Evolutionary conservation across 805 yeast species (phyloP), one percentile per base, ranked within the genome.

Genomic region (Metschnikowia continentalis): DNA sequence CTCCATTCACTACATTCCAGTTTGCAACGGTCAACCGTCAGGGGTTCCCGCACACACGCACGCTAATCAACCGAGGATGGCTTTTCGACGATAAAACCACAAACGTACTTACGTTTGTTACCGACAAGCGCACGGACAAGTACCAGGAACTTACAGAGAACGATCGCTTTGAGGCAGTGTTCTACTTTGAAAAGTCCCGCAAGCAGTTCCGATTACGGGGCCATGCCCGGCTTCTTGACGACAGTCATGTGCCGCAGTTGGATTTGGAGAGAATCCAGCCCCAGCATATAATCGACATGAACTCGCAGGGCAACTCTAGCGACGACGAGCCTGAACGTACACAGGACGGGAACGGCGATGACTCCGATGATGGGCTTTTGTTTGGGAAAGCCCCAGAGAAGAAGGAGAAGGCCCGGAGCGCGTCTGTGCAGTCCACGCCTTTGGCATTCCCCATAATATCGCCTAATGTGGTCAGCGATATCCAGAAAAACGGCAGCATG

Each of bases 151-250:
- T 80, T 37, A 54, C 74, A 19, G 58, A 64, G 45, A 77, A 83
- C 57, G 79, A 84, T 47, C 72, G 74, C 49, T 84, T 82, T 64
- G 96, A 89, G 68, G 87, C 89, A 11, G 86, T 88, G 51, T 87
- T 86, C 63, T 86, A 88, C 71, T 86, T 88, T 62, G 78, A 75
- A 7, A 73, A 72, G 20, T 64, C 78, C 22, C 77, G 78, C 63
- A 84, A 79, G 61, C 96, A 89, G 67, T 86, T 83, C 63, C 73
- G 96, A 58, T 72, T 89, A 54, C 76, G 82, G 50, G 96, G 96
- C 11, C 66, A 72, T 26, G 87, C 87, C 13, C 76, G 81, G 54
- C 47, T 73, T 33, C 63, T 74, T 33, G 76, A 71, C 56, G 62
- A 60, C 47, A 55, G 54, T 10, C 56, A 65, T 50, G 57, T 56